Base-by-base conservation (phyloP, 164 flowering plant genomes). In the Annona cherimola region DNA sequence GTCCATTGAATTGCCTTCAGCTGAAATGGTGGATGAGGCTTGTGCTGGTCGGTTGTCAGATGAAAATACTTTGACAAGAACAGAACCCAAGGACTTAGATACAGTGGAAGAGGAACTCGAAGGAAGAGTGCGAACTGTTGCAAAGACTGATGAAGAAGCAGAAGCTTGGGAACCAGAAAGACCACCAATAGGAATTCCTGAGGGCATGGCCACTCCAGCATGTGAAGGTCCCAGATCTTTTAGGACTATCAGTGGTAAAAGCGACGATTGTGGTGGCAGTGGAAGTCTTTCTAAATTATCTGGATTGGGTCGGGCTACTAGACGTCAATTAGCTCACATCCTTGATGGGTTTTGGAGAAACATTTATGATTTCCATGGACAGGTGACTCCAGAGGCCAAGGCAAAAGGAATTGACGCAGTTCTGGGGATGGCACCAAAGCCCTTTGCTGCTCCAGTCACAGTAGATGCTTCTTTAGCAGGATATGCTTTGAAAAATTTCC, bases 331-430 rank as follows among this genome's bases (percentile, higher is more conserved):
- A 71, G 88, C 98, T 75, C 73, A 81, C 12, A 77, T 84, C 75
- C 97, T 96, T 71, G 95, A 96, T 78, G 98, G 92, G 62, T 96
- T 93, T 80, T 95, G 99, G 99, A 96, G 92, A 16, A 91, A 93
- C 79, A 71, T 95, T 70, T 95, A 84, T 80, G 95, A 96, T 80
- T 86, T 80, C 74, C 98, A 96, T 81, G 99, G 99, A 16, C 88
- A 84, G 63, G 66, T 79, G 19, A 90, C 90, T 68, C 77, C 75
- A 76, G 97, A 92, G 73, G 98, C 95, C 14, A 91, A 82, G 78
- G 74, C 82, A 9, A 91, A 81, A 81, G 85, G 81, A 72, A 65
- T 91, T 60, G 90, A 90, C 79, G 42, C 73, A 18, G 66, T 95
- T 72, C 78, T 88, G 50, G 93, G 87, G 45, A 46, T 78, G 1